phyloP scores from a whole-genome alignment of 768 basidiomycete species.

The Mycena floridula region DNA sequence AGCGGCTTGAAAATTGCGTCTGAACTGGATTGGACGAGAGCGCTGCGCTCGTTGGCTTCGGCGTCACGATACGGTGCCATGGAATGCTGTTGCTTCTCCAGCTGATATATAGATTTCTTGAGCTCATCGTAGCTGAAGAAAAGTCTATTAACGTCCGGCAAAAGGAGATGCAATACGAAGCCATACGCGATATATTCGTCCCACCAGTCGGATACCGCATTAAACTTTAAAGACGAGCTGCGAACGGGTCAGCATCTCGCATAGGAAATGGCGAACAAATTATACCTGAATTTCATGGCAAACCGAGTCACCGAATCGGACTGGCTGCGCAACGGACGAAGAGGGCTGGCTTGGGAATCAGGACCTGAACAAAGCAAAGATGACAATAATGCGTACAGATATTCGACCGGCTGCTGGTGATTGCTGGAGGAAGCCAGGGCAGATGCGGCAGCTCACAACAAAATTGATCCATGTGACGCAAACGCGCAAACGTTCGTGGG shows the following conservation, averaged over 20 bases:
- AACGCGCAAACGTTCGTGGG: no score
- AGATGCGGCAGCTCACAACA: no score
- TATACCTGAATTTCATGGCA: constrained; percentile 24
- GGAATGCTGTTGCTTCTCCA: constrained; percentile 68
- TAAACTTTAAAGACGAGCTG: constrained; percentile 86
- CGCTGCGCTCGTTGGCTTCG: constrained; percentile 53
- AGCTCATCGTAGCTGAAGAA: constrained; percentile 68
- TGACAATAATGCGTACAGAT: no score
- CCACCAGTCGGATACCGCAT: constrained; percentile 90
- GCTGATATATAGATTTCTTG: constrained; percentile 80
- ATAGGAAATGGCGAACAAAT: no score
- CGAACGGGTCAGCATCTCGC: no score
- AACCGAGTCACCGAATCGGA: no score
- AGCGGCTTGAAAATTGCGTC: constrained; percentile 65
- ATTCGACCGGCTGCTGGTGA: no score
- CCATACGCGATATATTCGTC: constrained; percentile 85
- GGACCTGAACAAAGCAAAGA: no score
- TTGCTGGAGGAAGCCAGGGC: no score
- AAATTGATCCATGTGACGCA: no score
- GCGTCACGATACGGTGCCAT: constrained; percentile 35
- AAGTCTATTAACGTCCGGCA: not conserved
- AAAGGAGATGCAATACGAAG: not conserved
- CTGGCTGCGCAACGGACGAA: no score
- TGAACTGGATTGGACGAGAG: constrained; percentile 41
- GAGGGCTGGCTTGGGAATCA: not conserved